Conservation (phyloP, 2,329 filamentous ascomycete species). For the Nigrospora sphaerica region DNA sequence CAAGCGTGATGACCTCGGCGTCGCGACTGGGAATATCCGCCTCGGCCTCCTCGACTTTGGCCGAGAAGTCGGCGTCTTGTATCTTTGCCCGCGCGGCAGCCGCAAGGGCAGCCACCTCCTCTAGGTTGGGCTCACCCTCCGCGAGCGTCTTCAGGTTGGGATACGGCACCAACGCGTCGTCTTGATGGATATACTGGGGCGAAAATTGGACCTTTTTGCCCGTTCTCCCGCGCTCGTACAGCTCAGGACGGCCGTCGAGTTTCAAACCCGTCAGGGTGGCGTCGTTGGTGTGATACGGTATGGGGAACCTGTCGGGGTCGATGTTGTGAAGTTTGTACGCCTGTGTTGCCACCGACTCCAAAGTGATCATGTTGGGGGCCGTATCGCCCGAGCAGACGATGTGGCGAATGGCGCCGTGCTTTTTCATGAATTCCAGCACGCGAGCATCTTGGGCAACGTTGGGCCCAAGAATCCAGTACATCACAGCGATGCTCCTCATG, state of each 20-base stretch:
- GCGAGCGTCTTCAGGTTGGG: conserved; percentile 38
- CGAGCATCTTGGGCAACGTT: conserved; percentile 55
- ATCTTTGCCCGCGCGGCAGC: conserved; percentile 30
- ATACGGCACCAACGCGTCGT: conserved; percentile 37
- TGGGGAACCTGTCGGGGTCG: conserved; percentile 65
- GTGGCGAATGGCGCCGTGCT: conserved; percentile 58
- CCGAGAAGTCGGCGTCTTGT: conserved; percentile 13
- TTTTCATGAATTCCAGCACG: conserved; percentile 63
- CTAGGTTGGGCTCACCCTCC: conserved; percentile 25
- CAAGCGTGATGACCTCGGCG: conserved; percentile 77
- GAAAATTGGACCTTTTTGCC: conserved; percentile 40
- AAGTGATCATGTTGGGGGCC: conserved; percentile 67
- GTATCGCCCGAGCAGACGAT: conserved; percentile 68
- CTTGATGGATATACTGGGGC: conserved; percentile 37
- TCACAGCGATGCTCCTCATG: conserved; percentile 57
- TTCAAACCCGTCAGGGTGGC: conserved; percentile 13
- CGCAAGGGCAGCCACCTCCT: conserved; percentile 45
- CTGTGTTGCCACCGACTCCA: conserved; percentile 60
- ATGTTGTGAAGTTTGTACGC: conserved; percentile 64
- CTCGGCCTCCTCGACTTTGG: conserved; percentile 39
- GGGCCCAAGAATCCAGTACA: conserved; percentile 77
- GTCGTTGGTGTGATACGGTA: conserved; percentile 60
- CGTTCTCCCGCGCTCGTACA: conserved; percentile 31
- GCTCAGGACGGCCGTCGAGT: conserved; percentile 1
- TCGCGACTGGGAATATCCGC: conserved; percentile 66